Evolutionary conservation across 805 yeast genomes (phyloP).

Genomic region (Sugiyamaella chiloensis): DNA sequence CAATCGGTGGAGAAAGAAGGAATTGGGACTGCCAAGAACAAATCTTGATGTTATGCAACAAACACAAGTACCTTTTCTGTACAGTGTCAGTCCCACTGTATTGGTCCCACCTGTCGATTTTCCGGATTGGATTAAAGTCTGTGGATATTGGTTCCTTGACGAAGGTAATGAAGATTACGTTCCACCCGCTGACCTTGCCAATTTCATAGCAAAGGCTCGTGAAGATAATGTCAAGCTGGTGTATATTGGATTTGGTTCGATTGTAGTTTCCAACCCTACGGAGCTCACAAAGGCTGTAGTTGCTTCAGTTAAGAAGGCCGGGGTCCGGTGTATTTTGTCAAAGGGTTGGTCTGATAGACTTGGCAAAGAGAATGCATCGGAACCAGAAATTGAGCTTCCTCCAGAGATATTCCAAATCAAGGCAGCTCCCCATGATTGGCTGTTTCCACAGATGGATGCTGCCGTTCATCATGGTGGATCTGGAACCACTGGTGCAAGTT

Average conservation of each 20-base stretch:
- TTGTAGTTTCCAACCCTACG: conserved; percentile 80
- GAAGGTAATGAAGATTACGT: conserved; percentile 51
- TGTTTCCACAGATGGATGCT: conserved; percentile 83
- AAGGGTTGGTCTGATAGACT: conserved; percentile 93
- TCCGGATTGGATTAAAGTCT: conserved; percentile 91
- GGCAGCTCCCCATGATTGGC: conserved; percentile 88
- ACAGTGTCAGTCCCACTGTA: conserved; percentile 82
- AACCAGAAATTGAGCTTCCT: conserved; percentile 52
- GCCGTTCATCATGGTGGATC: conserved; percentile 98
- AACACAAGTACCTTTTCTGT: conserved; percentile 78
- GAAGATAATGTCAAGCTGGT: conserved; percentile 65
- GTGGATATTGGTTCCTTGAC: conserved; percentile 93
- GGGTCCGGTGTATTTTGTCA: conserved; percentile 79
- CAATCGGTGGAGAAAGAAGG: conserved; percentile 78
- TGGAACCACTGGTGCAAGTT: conserved; percentile 91
- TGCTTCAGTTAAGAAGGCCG: conserved; percentile 75
- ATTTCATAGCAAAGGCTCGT: conserved; percentile 63
- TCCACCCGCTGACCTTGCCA: conserved; percentile 57
- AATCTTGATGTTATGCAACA: conserved; percentile 69
- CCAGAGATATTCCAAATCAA: conserved; percentile 66
- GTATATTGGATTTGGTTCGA: conserved; percentile 94
- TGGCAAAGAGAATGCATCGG: conserved; percentile 38
- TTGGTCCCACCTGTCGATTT: conserved; percentile 92
- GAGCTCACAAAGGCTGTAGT: conserved; percentile 74
- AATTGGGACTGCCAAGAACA: conserved; percentile 63